Evolutionary conservation across 2,329 filamentous ascomycete species (phyloP).

Genomic region (Fusarium albidum): DNA sequence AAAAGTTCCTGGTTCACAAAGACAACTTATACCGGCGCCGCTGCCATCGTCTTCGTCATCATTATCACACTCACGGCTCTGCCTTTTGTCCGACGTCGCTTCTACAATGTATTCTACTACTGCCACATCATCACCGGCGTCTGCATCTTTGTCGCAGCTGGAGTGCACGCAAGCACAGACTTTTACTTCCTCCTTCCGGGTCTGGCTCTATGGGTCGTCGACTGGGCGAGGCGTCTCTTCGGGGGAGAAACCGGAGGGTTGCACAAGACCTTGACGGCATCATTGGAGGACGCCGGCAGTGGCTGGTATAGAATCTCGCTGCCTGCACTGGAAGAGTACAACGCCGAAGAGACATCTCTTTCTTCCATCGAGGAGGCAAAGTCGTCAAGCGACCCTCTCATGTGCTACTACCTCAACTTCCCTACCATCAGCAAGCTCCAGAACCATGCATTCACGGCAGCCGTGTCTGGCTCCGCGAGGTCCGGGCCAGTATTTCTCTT

Average conservation of each 20-base stretch:
- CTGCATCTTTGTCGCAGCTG: constrained; percentile 3
- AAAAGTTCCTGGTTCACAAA: constrained; percentile 7
- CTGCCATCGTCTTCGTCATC: background rate
- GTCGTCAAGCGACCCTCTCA: background rate
- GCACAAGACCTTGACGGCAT: background rate
- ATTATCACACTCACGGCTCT: constrained; percentile 5
- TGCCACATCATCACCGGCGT: constrained; percentile 2
- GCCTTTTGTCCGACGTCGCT: constrained; percentile 5
- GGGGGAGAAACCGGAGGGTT: constrained; percentile 3
- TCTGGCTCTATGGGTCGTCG: constrained; percentile 6
- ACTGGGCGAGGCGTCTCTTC: constrained; percentile 6
- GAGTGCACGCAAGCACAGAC: constrained; percentile 14
- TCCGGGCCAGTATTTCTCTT: constrained; percentile 11
- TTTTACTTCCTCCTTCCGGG: constrained; percentile 14
- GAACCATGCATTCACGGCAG: constrained; percentile 17
- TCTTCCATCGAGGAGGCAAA: no score
- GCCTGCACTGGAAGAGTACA: background rate
- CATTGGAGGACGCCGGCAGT: constrained; percentile 3
- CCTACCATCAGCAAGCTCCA: constrained; percentile 11
- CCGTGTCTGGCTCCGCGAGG: background rate
- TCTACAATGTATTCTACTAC: constrained; percentile 16
- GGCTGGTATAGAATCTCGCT: constrained; percentile 12
- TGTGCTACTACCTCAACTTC: constrained; percentile 13
- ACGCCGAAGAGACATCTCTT: no score
- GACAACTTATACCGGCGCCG: constrained; percentile 12